Percentiles rank a stretch among this genome's conserved stretches.
phyloP scores from a whole-genome alignment of 1,284 basidiomycete genomes.

The Tilletia caries region DNA sequence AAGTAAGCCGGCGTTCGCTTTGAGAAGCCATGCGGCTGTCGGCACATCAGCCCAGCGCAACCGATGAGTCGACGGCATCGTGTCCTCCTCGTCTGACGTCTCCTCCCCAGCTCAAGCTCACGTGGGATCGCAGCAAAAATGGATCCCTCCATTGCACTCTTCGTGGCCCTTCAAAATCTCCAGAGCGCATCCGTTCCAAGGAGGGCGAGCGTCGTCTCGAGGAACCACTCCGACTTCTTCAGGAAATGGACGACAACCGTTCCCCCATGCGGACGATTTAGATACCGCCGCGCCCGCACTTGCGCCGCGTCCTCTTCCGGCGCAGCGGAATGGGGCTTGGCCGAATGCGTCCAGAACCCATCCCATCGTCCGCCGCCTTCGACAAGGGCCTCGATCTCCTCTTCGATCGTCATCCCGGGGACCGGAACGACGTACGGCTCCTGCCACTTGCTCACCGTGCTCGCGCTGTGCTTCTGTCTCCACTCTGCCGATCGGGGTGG shows the following conservation, averaged over 20 bases:
- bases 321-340: background rate
- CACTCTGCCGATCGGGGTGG: slow-evolving; percentile 8
- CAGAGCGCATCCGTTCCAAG: slow-evolving; percentile 61
- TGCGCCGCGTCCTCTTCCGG: background rate
- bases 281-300: slow-evolving; percentile 56
- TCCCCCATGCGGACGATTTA: slow-evolving; percentile 63
- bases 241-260: slow-evolving; percentile 94
- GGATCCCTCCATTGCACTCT: too few relatives aligned
- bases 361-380: slow-evolving; percentile 66
- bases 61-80: too few relatives aligned
- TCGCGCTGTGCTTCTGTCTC: slow-evolving; percentile 66
- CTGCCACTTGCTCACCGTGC: slow-evolving; percentile 81
- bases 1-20: too few relatives aligned
- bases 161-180: too few relatives aligned
- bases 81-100: too few relatives aligned
- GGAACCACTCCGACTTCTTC: slow-evolving; percentile 93
- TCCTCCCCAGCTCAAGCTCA: too few relatives aligned
- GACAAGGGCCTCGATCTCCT: slow-evolving; percentile 85
- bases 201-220: slow-evolving; percentile 84
- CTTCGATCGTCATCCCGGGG: slow-evolving; percentile 65
- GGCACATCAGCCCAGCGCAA: too few relatives aligned
- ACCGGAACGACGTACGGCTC: slow-evolving; percentile 72
- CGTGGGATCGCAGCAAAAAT: too few relatives aligned
- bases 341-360: slow-evolving; percentile 58
- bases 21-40: too few relatives aligned